Conservation (phyloP, 495 filamentous ascomycete species). For the Penicillium ucsense region DNA sequence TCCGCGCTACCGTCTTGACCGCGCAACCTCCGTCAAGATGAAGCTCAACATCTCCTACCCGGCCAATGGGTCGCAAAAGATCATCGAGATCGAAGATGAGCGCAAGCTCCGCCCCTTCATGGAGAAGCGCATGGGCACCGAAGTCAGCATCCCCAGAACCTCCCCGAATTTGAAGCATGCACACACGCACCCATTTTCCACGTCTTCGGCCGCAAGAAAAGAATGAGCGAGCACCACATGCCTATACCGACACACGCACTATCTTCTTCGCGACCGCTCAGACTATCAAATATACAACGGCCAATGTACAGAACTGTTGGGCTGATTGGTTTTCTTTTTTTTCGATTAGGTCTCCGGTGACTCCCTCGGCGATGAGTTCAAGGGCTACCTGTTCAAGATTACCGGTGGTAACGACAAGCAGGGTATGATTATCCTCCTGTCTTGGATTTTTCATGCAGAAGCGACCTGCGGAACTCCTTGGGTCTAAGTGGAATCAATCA, state of each 20-base stretch:
- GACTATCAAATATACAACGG: conserved; percentile 2
- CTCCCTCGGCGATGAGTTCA: conserved; percentile 94
- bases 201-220: not conserved
- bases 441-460: not conserved
- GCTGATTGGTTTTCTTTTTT: conserved; percentile 31
- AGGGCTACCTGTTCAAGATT: conserved; percentile 84
- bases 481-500: conserved; percentile 2
- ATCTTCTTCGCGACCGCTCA: no score
- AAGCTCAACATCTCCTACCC: conserved; percentile 98
- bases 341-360: conserved; percentile 55
- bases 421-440: conserved; percentile 33
- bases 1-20: conserved; percentile 44
- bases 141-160: conserved; percentile 49
- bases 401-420: conserved; percentile 99
- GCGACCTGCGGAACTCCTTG: no score
- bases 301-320: conserved; percentile 13
- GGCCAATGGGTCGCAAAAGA: conserved; percentile 97
- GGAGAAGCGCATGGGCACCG: conserved; percentile 93
- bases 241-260: conserved; percentile 3
- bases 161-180: conserved; percentile 8
- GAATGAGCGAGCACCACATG: not conserved
- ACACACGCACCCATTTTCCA: conserved; percentile 6
- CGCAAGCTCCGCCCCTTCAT: conserved; percentile 80
- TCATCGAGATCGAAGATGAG: conserved; percentile 98
- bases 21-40: conserved; percentile 51